phyloP scores from a whole-genome alignment of 139 green algal genomes.

The Dunaliella sp. region DNA sequence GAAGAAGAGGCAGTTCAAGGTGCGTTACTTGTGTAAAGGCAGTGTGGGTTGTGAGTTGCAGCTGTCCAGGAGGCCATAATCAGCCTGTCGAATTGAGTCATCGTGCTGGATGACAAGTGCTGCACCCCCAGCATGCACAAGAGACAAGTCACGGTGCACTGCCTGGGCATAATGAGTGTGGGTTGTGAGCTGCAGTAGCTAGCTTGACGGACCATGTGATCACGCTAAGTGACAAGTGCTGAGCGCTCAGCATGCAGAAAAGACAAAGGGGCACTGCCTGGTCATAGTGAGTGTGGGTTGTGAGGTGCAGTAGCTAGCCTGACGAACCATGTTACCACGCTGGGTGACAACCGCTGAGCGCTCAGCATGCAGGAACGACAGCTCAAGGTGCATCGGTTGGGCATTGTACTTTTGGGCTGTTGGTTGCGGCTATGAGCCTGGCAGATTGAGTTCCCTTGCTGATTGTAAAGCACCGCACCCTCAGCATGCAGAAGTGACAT shows the following conservation, averaged over 20 bases:
- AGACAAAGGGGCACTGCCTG: no score
- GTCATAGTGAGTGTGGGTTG: no score
- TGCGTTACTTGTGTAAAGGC: background rate
- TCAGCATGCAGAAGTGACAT: conserved; percentile 11
- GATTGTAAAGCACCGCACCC: conserved; percentile 23
- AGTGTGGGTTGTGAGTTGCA: background rate
- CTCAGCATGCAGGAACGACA: conserved; percentile 9
- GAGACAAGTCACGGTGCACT: no score
- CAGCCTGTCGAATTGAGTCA: conserved; percentile 13
- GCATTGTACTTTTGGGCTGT: background rate
- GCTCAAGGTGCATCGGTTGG: background rate
- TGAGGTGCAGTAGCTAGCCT: no score
- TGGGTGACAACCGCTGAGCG: conserved; percentile 27
- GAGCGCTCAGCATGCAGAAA: no score
- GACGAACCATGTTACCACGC: conserved; percentile 17
- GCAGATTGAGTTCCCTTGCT: conserved; percentile 17
- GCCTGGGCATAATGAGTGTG: no score
- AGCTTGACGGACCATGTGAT: no score
- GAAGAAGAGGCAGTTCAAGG: conserved; percentile 5
- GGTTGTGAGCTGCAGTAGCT: no score
- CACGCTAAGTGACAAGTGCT: no score
- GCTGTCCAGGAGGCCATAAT: no score
- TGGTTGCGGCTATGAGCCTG: background rate
- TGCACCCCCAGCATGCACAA: conserved; percentile 14
- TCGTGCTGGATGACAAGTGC: conserved; percentile 29